Base-by-base conservation (phyloP, 2,329 filamentous ascomycete genomes). In the Diaporthe vaccinii region DNA sequence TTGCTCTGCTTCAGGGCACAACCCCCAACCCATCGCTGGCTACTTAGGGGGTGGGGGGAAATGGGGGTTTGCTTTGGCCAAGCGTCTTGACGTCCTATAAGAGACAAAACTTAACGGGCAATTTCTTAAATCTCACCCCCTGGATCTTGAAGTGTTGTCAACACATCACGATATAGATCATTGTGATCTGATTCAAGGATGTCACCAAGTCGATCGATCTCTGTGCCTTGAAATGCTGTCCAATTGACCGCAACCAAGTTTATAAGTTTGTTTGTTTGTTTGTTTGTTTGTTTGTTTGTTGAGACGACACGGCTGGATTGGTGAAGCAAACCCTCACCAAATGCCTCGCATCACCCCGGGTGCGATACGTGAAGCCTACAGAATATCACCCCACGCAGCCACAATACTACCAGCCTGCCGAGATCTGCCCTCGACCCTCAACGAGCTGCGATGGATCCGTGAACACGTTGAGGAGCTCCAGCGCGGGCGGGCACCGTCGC, bases 371-470 rank as follows among this genome's bases (percentile, higher is more conserved):
- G 85, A 84, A 78, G 92, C 92, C 75, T 84, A 84, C 77, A 81
- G 82, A 12, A 85, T 89, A 78, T 90, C 91, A 25, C 86, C 89
- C 1, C 84, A 91, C 68, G 86, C 94, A 7, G 86, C 90, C 10
- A 82, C 86, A 2, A 88, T 96, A 6, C 88, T 96, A 1, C 90
- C 88, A 20, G 88, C 88, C 12, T 94, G 93, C 78, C 88, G 92
- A 76, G 89, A 91, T 79, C 80, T 95, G 3, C 81, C 82, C n/a
- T 91, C 91, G 4, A 92, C 93, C 8, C 85, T 86, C 72, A 91
- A 91, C 80, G 94, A 96, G 85, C 85, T 95, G 70, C 89, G 93
- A 80, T 96, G 94, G 94, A 89, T 96, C 71, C 87, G 85, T 69
- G 88, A 93, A 77, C 90, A 94, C 80, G 87, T 89, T 77, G 62